These are phyloP conservation scores for Penicillium herquei DNA, from an alignment of 495 filamentous ascomycete species.

Conservation along the genomic window DNA sequence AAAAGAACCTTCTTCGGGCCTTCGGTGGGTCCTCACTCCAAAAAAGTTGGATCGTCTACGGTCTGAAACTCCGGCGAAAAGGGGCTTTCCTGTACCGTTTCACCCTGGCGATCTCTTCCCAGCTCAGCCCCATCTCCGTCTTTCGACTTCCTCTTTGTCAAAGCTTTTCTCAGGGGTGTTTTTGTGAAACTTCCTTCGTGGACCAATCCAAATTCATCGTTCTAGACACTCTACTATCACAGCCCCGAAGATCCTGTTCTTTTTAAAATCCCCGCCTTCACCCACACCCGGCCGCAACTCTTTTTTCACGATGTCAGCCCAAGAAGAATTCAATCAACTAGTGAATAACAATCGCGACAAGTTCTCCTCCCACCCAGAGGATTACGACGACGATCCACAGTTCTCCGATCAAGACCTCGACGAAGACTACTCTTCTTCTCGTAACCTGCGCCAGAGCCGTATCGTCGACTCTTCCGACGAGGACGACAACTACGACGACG, in stretches of 20 bases:
- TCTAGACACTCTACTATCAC: neutral
- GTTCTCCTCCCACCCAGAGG: constrained; percentile 54
- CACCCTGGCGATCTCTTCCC: constrained; percentile 31
- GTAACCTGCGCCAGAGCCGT: constrained; percentile 40
- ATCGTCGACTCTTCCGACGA: constrained; percentile 53
- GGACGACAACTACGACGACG: constrained; percentile 30
- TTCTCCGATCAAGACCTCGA: constrained; percentile 36
- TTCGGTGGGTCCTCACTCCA: constrained; percentile 19
- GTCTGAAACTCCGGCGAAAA: constrained; percentile 19
- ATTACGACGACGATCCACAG: constrained; percentile 42
- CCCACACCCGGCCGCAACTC: constrained; percentile 5
- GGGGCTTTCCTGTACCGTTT: constrained; percentile 17
- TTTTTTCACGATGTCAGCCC: constrained; percentile 62
- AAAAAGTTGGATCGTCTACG: constrained; percentile 5
- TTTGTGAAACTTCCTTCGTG: neutral
- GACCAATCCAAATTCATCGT: neutral
- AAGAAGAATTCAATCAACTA: constrained; percentile 82
- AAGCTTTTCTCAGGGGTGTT: neutral
- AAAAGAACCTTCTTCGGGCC: constrained; percentile 21
- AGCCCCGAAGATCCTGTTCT: neutral
- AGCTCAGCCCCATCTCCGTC: constrained; percentile 16
- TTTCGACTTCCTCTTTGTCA: neutral
- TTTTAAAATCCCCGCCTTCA: constrained; percentile 14
- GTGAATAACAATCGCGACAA: constrained; percentile 54
- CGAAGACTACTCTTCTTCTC: constrained; percentile 50